Evolutionary conservation across 352 stramenopile species (phyloP).

Genomic region (Phytophthora fragariae): DNA sequence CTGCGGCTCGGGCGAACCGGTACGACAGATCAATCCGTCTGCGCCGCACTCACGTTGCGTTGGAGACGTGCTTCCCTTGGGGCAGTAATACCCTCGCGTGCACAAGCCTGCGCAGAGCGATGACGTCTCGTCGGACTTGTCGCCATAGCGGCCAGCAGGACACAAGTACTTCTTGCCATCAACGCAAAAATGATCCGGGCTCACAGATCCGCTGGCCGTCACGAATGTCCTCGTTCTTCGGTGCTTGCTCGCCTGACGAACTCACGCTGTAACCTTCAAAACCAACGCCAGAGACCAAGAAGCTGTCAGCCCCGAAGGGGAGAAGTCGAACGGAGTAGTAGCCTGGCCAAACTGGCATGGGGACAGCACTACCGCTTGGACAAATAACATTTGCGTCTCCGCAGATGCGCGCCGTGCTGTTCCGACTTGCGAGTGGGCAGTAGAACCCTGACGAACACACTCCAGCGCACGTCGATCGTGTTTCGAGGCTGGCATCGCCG

Average conservation of each 20-base stretch:
- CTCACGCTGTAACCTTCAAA: slow-evolving; percentile 18
- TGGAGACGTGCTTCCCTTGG: slow-evolving; percentile 49
- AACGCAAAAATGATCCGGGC: slow-evolving; percentile 70
- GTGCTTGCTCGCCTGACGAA: slow-evolving; percentile 23
- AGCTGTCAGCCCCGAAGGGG: background rate
- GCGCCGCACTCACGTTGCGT: slow-evolving; percentile 56
- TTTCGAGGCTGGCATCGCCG: slow-evolving; percentile 44
- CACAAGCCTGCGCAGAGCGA: slow-evolving; percentile 68
- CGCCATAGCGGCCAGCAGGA: slow-evolving; percentile 67
- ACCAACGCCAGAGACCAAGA: slow-evolving; percentile 17
- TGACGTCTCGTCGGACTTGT: slow-evolving; percentile 54
- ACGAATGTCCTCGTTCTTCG: slow-evolving; percentile 40
- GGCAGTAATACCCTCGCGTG: slow-evolving; percentile 74
- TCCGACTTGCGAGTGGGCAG: slow-evolving; percentile 67
- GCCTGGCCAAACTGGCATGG: slow-evolving; percentile 57
- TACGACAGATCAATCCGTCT: slow-evolving; percentile 57
- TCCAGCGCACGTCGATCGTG: slow-evolving; percentile 45
- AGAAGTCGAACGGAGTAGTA: slow-evolving; percentile 66
- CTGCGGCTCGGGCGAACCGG: slow-evolving; percentile 46
- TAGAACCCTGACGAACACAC: slow-evolving; percentile 62
- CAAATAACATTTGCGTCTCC: slow-evolving; percentile 61
- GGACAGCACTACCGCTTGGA: slow-evolving; percentile 61
- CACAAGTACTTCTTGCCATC: slow-evolving; percentile 60
- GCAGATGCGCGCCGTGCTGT: slow-evolving; percentile 44
- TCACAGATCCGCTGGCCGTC: slow-evolving; percentile 71